A percentile compares a stretch with the other conserved stretches of the same genome.
These are phyloP conservation scores for Chondrus crispus DNA, from an alignment of 23 red algal species.

Conservation along the genomic window DNA sequence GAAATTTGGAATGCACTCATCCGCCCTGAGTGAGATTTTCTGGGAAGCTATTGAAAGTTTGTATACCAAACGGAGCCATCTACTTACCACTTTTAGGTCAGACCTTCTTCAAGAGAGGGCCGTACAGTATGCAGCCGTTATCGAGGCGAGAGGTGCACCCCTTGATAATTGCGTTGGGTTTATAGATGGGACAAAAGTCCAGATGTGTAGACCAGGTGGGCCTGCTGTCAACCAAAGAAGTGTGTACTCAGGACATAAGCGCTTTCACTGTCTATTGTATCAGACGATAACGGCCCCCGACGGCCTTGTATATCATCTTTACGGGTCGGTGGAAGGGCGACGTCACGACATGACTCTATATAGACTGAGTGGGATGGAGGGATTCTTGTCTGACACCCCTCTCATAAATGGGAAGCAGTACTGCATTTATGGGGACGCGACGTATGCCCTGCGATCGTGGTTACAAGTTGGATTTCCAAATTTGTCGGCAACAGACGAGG, in stretches of 20 bases:
- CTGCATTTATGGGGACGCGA: background rate
- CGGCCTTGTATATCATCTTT: conserved; percentile 4
- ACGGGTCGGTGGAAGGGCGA: background rate
- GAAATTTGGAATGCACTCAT: background rate
- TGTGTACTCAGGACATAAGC: conserved; percentile 3
- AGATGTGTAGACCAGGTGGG: background rate
- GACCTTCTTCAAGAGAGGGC: background rate
- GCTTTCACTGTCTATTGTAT: conserved; percentile 7
- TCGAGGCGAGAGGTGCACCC: background rate
- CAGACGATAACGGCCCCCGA: conserved; percentile 10
- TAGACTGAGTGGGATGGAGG: background rate
- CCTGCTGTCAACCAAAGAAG: background rate
- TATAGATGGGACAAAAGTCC: conserved; percentile 1
- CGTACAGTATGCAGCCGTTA: background rate
- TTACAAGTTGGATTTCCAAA: background rate
- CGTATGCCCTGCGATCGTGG: conserved; percentile 10
- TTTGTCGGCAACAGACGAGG: background rate
- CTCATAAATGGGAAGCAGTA: background rate
- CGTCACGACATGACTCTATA: conserved; percentile 22
- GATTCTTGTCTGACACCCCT: background rate
- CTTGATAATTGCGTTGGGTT: conserved; percentile 24
- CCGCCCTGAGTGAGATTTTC: background rate
- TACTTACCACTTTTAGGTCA: background rate
- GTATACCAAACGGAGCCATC: background rate
- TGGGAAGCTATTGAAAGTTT: background rate